phyloP scores from a whole-genome alignment of 2,329 filamentous ascomycete species.

The Fusarium udum region DNA sequence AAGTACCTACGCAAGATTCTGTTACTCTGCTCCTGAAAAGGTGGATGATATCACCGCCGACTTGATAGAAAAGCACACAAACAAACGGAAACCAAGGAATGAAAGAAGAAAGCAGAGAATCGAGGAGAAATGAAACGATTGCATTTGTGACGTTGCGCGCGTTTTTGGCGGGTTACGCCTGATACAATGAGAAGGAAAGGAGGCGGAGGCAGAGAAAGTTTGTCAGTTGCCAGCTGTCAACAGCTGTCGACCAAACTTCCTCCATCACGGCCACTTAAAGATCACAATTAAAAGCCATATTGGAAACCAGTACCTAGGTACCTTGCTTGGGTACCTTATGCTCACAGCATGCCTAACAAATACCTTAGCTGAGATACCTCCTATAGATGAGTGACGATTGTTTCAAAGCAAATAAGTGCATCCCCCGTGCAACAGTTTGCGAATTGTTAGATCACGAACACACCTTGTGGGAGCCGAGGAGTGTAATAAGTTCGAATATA shows the following conservation, averaged over 20 bases:
- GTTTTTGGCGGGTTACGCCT: constrained; percentile 8
- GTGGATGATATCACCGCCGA: neutral
- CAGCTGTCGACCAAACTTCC: constrained; percentile 26
- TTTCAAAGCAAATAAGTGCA: neutral
- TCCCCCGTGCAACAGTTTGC: neutral
- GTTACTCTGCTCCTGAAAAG: neutral
- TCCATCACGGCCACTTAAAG: constrained; percentile 1
- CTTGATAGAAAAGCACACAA: constrained; percentile 4
- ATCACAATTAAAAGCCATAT: neutral
- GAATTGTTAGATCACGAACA: neutral
- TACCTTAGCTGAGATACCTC: neutral
- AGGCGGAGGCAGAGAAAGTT: neutral
- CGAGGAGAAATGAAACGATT: neutral
- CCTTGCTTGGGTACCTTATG: neutral
- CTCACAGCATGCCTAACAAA: neutral
- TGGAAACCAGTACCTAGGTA: neutral
- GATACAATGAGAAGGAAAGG: neutral
- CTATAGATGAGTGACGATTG: constrained; percentile 3
- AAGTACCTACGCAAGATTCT: neutral
- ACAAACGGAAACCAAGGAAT: neutral
- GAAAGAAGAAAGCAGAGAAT: neutral
- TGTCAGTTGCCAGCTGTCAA: constrained; percentile 21
- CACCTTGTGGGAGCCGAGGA: neutral
- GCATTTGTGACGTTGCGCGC: constrained; percentile 12
- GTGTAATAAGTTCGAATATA: neutral